Conservation (phyloP, 2,329 filamentous ascomycete genomes). For the Chrysoporthe deuterocubensis region DNA sequence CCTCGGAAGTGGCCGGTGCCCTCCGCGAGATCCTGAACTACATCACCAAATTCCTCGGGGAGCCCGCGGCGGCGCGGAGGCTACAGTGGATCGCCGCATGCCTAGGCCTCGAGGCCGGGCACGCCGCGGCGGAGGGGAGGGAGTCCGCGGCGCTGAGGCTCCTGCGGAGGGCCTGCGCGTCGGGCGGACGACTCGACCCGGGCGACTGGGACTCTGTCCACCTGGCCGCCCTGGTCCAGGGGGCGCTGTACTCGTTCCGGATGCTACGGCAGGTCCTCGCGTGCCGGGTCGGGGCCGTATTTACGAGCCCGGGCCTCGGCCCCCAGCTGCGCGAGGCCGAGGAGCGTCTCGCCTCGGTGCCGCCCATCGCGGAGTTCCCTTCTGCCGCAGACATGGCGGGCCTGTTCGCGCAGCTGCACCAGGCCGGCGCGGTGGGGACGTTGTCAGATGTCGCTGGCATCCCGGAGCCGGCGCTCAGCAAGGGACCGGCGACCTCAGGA, state of each 20-base stretch:
- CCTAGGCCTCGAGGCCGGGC: constrained; percentile 42
- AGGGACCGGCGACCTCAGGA: not conserved
- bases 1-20: constrained; percentile 30
- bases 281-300: constrained; percentile 7
- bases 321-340: constrained; percentile 8
- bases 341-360: constrained; percentile 19
- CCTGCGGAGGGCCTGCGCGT: constrained; percentile 34
- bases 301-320: not conserved
- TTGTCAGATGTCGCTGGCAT: constrained; percentile 7
- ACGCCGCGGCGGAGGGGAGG: constrained; percentile 39
- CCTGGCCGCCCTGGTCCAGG: constrained; percentile 63
- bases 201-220: constrained; percentile 64
- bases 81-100: constrained; percentile 43
- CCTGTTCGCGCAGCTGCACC: constrained; percentile 12
- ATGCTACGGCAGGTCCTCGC: constrained; percentile 55
- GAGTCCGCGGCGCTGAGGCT: constrained; percentile 38
- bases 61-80: not conserved
- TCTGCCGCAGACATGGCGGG: constrained; percentile 5
- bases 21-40: constrained; percentile 33
- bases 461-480: not conserved
- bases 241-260: constrained; percentile 64
- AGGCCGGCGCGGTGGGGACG: not conserved
- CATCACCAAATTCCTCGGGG: not conserved
- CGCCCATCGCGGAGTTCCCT: constrained; percentile 20
- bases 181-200: constrained; percentile 37